Percentiles rank a stretch among this genome's conserved stretches.
These are phyloP conservation scores for Neophaeococcomyces aloes DNA, from an alignment of 2,329 filamentous ascomycete species.

Conservation along the genomic window DNA sequence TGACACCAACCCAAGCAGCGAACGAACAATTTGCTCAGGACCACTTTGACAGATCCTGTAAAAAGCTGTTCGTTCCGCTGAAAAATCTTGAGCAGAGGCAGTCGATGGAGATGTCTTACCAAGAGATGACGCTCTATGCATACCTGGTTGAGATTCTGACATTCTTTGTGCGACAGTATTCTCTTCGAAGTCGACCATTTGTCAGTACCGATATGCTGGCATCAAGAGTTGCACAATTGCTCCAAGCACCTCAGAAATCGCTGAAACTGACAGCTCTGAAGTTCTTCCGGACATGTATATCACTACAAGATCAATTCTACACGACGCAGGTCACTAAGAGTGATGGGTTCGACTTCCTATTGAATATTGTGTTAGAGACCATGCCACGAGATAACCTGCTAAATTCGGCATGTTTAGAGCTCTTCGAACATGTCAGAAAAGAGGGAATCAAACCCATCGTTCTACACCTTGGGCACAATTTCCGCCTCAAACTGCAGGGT, in stretches of 20 bases:
- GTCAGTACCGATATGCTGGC: constrained; percentile 70
- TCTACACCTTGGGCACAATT: constrained; percentile 72
- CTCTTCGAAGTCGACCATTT: constrained; percentile 77
- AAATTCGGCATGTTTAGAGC: constrained; percentile 84
- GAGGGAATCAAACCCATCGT: constrained; percentile 73
- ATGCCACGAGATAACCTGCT: constrained; percentile 88
- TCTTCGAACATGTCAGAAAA: constrained; percentile 82
- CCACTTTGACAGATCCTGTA: constrained; percentile 82
- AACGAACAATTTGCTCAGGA: constrained; percentile 67
- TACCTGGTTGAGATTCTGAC: constrained; percentile 88
- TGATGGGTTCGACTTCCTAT: constrained; percentile 64
- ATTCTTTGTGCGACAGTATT: constrained; percentile 86
- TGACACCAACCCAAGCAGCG: constrained; percentile 55
- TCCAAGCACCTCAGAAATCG: constrained; percentile 79
- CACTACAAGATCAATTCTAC: constrained; percentile 84
- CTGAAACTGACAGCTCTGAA: constrained; percentile 83
- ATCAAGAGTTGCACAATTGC: constrained; percentile 68
- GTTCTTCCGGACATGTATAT: constrained; percentile 80
- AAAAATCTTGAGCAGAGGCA: constrained; percentile 56
- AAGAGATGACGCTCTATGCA: constrained; percentile 80
- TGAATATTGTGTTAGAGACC: constrained; percentile 72
- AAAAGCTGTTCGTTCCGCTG: constrained; percentile 75
- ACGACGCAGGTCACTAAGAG: constrained; percentile 72
- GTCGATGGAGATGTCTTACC: constrained; percentile 59
- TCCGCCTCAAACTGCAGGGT: constrained; percentile 62